A percentile compares a stretch with the other conserved stretches of the same genome.
Evolutionary conservation across 164 flowering plant species (phyloP).

Genomic region (Buxus sempervirens): DNA sequence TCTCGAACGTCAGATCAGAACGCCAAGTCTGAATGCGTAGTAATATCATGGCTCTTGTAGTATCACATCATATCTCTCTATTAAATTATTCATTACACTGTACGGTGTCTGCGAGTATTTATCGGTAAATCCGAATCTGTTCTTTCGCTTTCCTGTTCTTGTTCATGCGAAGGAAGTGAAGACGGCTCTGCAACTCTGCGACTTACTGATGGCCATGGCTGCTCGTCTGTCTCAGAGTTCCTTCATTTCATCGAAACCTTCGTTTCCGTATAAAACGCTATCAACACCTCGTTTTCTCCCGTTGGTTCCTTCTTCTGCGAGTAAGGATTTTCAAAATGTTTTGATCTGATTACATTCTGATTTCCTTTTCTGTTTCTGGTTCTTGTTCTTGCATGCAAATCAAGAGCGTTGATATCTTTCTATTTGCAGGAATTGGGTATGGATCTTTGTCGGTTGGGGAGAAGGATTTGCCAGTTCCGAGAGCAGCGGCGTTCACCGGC

Average conservation of each 20-base stretch:
- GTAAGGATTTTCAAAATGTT: constrained; percentile 7
- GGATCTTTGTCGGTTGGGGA: background rate
- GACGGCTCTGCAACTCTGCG: too few species aligned
- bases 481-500: constrained; percentile 20
- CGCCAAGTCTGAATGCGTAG: too few species aligned
- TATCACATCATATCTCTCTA: too few species aligned
- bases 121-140: too few species aligned
- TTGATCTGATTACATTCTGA: background rate
- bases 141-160: too few species aligned
- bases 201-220: background rate
- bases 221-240: background rate
- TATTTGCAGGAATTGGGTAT: constrained; percentile 4
- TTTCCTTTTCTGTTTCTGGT: background rate
- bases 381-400: background rate
- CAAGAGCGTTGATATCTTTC: background rate
- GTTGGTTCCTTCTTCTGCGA: background rate
- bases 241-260: background rate
- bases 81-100: too few species aligned
- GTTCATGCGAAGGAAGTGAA: too few species aligned
- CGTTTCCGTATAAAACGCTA: constrained; percentile 2
- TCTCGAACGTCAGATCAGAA: too few species aligned
- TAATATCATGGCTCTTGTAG: too few species aligned
- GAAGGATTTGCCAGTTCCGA: constrained; percentile 2
- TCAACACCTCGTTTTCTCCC: background rate
- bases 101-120: too few species aligned